Percentiles rank a stretch among this genome's conserved stretches.
These are phyloP conservation scores for Cordyceps pruinosa DNA, from an alignment of 2,329 filamentous ascomycete genomes.

Conservation along the genomic window DNA sequence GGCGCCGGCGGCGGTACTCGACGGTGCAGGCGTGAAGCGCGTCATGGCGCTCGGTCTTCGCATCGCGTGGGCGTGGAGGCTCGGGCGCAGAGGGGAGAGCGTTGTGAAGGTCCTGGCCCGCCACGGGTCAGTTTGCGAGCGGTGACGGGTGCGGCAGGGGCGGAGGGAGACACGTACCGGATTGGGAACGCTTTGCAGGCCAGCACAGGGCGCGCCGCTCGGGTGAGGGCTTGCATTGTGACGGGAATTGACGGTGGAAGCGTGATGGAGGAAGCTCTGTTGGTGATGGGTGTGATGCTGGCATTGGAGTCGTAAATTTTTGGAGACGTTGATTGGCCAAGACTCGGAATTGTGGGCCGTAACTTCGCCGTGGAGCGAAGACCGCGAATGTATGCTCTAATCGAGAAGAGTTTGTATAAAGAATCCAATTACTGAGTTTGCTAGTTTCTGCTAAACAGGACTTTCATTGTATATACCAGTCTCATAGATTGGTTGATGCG, in stretches of 20 bases:
- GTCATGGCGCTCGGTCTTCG: slow-evolving; percentile 23
- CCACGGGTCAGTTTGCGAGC: background rate
- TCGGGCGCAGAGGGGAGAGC: slow-evolving; percentile 44
- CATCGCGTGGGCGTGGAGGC: slow-evolving; percentile 28
- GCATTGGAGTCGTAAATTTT: slow-evolving; percentile 3
- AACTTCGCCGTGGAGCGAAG: background rate
- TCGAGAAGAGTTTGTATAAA: too few relatives aligned
- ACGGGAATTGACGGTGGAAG: background rate
- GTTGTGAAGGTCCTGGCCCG: slow-evolving; percentile 39
- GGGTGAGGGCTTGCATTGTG: slow-evolving; percentile 9
- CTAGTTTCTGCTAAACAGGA: too few relatives aligned
- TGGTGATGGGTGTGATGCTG: background rate
- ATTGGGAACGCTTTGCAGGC: background rate
- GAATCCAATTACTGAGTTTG: too few relatives aligned
- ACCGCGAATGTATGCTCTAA: background rate
- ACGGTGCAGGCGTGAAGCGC: slow-evolving; percentile 25
- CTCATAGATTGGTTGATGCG: too few relatives aligned
- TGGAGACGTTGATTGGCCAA: background rate
- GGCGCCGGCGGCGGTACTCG: slow-evolving; percentile 16
- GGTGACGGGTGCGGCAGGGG: background rate
- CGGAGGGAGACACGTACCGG: background rate
- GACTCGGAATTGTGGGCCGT: background rate
- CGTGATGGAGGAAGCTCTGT: background rate
- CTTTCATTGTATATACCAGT: too few relatives aligned
- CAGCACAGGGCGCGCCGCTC: slow-evolving; percentile 8